Conservation (phyloP, 164 flowering plant species). For the Aristolochia contorta region DNA sequence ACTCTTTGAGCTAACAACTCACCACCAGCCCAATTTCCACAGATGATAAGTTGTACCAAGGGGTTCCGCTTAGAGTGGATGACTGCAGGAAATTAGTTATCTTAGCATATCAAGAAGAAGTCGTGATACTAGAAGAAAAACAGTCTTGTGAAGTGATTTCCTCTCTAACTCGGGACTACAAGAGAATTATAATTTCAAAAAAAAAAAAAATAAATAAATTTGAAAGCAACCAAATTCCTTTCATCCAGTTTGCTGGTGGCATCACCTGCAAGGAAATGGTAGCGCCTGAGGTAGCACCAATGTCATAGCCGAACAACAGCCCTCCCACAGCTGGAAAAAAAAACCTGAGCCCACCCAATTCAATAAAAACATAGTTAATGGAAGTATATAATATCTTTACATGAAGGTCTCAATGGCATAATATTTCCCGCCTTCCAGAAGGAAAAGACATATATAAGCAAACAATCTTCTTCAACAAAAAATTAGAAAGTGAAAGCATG, state of each 20-base stretch:
- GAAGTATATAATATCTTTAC: background rate
- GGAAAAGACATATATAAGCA: background rate
- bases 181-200: background rate
- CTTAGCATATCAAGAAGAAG: background rate
- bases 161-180: no score
- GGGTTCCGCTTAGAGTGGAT: constrained; percentile 58
- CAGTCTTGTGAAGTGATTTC: no score
- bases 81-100: constrained; percentile 44
- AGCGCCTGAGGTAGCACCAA: constrained; percentile 88
- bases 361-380: background rate
- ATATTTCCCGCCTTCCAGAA: background rate
- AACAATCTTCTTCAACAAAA: background rate
- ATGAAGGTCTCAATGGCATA: background rate
- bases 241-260: background rate
- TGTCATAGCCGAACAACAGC: constrained; percentile 78
- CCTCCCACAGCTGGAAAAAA: constrained; percentile 91
- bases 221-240: background rate
- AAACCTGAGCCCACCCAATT: constrained; percentile 43
- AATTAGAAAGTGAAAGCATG: background rate
- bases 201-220: no score
- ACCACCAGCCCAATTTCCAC: constrained; percentile 83
- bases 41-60: constrained; percentile 88
- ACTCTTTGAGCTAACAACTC: constrained; percentile 26
- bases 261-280: constrained; percentile 64
- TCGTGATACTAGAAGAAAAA: background rate